Base-by-base conservation (phyloP, 257 asterid genomes). In the Solanum verrucosum region DNA sequence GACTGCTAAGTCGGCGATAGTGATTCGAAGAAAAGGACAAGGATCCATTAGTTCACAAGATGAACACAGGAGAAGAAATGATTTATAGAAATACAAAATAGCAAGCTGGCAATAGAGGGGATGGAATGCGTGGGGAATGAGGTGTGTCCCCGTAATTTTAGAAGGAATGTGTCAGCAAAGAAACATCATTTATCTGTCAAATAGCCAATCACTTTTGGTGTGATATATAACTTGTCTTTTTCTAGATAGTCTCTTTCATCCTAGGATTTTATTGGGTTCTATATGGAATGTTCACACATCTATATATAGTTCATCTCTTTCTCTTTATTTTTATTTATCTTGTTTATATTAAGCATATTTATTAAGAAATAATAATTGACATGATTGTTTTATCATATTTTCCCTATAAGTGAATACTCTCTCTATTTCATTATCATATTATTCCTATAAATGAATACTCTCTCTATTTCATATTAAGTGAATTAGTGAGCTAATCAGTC, bases 21-120 rank as follows among this genome's bases (percentile, higher is more conserved):
- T 93, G 68, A 96, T 92, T 38, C 99, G 95, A 49, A 95, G 92
- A 56, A 93, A 97, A 74, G 98, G 96, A 87, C 98, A 97, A 2
- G 99, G 99, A 93, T 97, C 99, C 99, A 97, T 97, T 37, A 40
- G 33, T 25, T 25, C 13, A 59, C 68, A 59, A 59, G 68, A 59
- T 9, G 12, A 60, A 60, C 27, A 23, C 29, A 67, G 35, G 16
- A 25, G 73, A 27, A 67, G 74, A 27, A 27, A 27, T 10, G 15
- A 67, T 52, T 52, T 67, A 27, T 67, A 67, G 35, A 13, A 5
- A 67, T 13, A 5, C 34, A 52, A 52, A 52, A 18, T 18, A 18
- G 9, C 20, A 14, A 67, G 34, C 74, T 67, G 74, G 74, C 74
- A 68, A 27, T 52, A 18, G 63, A 52, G 10, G 63, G 63, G 63